These are phyloP conservation scores for Ascochyta viciae-villosae DNA, from an alignment of 2,329 filamentous ascomycete genomes.

Conservation along the genomic window DNA sequence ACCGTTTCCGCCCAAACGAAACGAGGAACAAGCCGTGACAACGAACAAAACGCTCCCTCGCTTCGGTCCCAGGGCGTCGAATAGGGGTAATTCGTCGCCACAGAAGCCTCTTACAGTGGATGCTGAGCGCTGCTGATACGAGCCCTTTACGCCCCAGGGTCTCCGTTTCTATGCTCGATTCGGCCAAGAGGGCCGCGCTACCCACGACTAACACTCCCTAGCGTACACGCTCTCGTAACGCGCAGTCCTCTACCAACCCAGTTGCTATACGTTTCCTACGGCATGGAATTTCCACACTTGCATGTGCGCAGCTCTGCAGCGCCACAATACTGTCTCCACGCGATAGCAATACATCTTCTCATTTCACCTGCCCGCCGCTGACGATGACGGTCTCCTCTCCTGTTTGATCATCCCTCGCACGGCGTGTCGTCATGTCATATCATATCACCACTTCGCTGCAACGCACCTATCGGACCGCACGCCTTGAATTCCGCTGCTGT, in stretches of 20 bases:
- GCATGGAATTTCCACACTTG: conserved; percentile 14
- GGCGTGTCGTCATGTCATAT: background rate
- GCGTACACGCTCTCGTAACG: conserved; percentile 3
- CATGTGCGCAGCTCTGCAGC: background rate
- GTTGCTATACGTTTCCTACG: background rate
- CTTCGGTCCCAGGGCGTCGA: conserved; percentile 4
- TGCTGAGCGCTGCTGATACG: conserved; percentile 8
- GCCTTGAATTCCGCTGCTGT: background rate
- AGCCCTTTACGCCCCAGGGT: background rate
- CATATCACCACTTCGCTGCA: background rate
- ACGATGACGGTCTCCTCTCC: conserved; percentile 6
- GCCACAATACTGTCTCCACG: too few relatives aligned
- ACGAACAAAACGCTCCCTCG: conserved; percentile 1
- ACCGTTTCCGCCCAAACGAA: background rate
- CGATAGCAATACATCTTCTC: background rate
- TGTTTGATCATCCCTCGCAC: conserved; percentile 27
- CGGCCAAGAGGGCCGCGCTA: conserved; percentile 5
- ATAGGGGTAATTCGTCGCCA: conserved; percentile 20
- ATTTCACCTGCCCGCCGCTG: conserved; percentile 5
- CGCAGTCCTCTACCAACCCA: too few relatives aligned
- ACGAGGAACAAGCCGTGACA: conserved; percentile 13
- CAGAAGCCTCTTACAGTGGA: conserved; percentile 1
- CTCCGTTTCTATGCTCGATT: background rate
- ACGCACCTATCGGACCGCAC: conserved; percentile 8
- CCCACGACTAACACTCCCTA: background rate